Evolutionary conservation across 176 grass and related monocot genomes (phyloP).

Genomic region (Elaeis guineensis): DNA sequence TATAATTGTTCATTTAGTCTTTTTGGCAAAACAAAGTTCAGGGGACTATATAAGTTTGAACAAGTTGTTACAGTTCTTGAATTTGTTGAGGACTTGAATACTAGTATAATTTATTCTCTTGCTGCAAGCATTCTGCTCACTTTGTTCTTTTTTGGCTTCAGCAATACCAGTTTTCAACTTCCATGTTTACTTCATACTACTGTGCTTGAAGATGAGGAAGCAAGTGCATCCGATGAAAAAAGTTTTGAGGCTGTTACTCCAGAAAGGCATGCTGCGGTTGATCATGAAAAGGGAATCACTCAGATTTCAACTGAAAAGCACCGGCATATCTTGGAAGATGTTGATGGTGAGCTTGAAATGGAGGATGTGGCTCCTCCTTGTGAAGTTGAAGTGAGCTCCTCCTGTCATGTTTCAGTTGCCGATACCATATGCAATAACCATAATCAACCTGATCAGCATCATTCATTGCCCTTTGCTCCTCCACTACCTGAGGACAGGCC

Average conservation of each 20-base stretch:
- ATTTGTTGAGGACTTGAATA: too few relatives aligned
- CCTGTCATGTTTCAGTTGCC: slow-evolving; percentile 19
- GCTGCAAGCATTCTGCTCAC: slow-evolving; percentile 7
- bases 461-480: slow-evolving; percentile 30
- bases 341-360: slow-evolving; percentile 95
- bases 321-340: slow-evolving; percentile 68
- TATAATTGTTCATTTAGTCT: too few relatives aligned
- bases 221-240: slow-evolving; percentile 49
- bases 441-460: slow-evolving; percentile 13
- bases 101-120: too few relatives aligned
- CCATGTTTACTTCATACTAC: slow-evolving; percentile 52
- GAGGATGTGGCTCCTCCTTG: slow-evolving; percentile 74
- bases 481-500: slow-evolving; percentile 71
- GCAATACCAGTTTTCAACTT: slow-evolving; percentile 84
- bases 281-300: slow-evolving; percentile 33
- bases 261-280: slow-evolving; percentile 36
- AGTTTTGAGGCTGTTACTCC: slow-evolving; percentile 95
- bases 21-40: too few relatives aligned
- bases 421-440: slow-evolving; percentile 12
- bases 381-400: slow-evolving; percentile 25
- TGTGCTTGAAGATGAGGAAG: slow-evolving; percentile 72
- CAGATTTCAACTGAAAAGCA: slow-evolving; percentile 28
- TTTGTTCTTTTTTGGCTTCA: slow-evolving; percentile 33
- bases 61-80: too few relatives aligned
- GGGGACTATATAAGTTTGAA: too few relatives aligned